Base-by-base conservation (phyloP, 1,139 yeast genomes). In the Blastobotrys buckinghamii region DNA sequence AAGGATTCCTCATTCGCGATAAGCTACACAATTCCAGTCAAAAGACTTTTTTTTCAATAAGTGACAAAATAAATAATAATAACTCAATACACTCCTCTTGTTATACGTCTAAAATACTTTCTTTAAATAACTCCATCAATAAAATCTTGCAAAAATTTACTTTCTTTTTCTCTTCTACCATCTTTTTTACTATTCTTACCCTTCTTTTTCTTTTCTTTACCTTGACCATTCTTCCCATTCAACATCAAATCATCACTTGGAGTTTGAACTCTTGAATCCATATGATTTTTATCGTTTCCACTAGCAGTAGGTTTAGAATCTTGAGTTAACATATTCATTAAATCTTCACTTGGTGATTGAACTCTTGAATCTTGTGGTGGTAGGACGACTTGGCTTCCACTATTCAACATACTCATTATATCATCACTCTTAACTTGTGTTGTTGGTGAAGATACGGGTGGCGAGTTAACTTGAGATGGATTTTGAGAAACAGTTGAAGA, bases 241-340 rank as follows among this genome's bases (percentile, higher is more conserved):
- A 22, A 9, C 39, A 42, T 42, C 39, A 42, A 26, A 19, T 42
- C 39, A 3, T 33, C 16, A 27, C 42, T 30, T 30, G 24, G 24
- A 22, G 24, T 22, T 22, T 22, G 4, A 22, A 22, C 24, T 5
- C 4, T 5, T 22, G 24, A 22, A 22, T 4, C 15, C 26, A 40
- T 24, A n/a, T 15, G 20, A 35, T 27, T 40, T 16, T 27, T 19
- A 16, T 40, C 29, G 36, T 27, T 40, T 16, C 29, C 30, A 27
- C 26, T 15, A 16, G 44, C 20, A 22, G 4, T 29, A 12, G 10
- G 4, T 6, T 2, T 42, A 2, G 45, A 13, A n/a, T 2, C 20
- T 26, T 26, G 37, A 32, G 32, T 41, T 17, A 39, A 15, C 47
- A 39, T 22, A 16, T 35, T 32, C 49, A 46, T 46, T 38, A 46